Evolutionary conservation across 1,139 yeast genomes (phyloP).

Genomic region (Saccharomyces pastorianus): DNA sequence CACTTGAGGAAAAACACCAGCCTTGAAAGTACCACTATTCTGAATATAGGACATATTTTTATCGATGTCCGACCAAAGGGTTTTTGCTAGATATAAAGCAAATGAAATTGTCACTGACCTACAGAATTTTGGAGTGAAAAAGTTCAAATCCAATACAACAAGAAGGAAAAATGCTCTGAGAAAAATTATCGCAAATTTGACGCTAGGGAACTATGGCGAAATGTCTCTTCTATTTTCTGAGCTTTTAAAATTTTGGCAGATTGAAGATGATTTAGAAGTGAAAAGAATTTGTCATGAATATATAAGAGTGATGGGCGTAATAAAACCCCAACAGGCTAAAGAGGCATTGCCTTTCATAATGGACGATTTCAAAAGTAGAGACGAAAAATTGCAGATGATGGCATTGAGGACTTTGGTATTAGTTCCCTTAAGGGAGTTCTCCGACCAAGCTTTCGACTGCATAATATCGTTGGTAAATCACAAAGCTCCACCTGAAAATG

Average conservation of each 20-base stretch:
- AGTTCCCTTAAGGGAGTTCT: slow-evolving; percentile 47
- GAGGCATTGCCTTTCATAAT: slow-evolving; percentile 51
- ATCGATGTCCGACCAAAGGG: slow-evolving; percentile 27
- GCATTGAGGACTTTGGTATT: slow-evolving; percentile 61
- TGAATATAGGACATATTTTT: no score
- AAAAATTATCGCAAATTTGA: slow-evolving; percentile 74
- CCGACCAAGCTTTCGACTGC: slow-evolving; percentile 38
- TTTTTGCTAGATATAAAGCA: slow-evolving; percentile 29
- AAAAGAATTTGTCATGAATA: slow-evolving; percentile 61
- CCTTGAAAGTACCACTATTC: no score
- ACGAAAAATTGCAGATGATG: slow-evolving; percentile 41
- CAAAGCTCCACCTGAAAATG: slow-evolving; percentile 41
- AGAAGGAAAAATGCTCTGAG: slow-evolving; percentile 56
- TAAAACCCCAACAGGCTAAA: slow-evolving; percentile 48
- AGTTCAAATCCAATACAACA: slow-evolving; percentile 27
- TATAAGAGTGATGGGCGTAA: slow-evolving; percentile 51
- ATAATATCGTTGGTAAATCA: slow-evolving; percentile 40
- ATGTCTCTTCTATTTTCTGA: slow-evolving; percentile 62
- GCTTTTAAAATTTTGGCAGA: slow-evolving; percentile 50
- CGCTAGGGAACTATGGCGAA: slow-evolving; percentile 67
- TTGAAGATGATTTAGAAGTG: slow-evolving; percentile 58
- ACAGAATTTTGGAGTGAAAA: slow-evolving; percentile 32
- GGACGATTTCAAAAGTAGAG: slow-evolving; percentile 41
- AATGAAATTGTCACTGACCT: slow-evolving; percentile 32
- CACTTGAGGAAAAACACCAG: no score